Evolutionary conservation across 164 flowering plant species (phyloP), one percentile per base, ranked within the genome.

Genomic region (Cinnamomum chago): DNA sequence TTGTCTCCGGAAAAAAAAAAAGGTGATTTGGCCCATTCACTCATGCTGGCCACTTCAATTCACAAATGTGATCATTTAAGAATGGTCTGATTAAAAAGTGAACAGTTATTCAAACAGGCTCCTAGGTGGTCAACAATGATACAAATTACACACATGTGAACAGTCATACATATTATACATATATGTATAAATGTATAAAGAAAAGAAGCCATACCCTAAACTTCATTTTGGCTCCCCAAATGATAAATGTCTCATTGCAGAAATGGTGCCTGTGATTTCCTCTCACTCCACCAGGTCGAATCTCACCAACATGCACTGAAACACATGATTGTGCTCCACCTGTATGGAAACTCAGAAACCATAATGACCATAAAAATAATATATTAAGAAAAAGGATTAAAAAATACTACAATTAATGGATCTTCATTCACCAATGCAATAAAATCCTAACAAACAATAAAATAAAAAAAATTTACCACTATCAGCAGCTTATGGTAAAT

Each of bases 171-270:
- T 50, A 67, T 0, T 25, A 67, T 25, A 11, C n/a, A 27, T 25
- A 67, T 28, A 30, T 24, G 13, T 0, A 58, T 58, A n/a, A n/a
- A 40, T 40, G 47, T 27, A 9, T 18, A 2, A 76, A 62, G 52
- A 50, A 76, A 52, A 51, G 18, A 70, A 18, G 13, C 12, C 84
- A 65, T 84, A 92, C 97, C 89, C 98, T 86, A 58, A 90, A 89
- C 73, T 77, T 82, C 5, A 90, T 89, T 75, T 73, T 82, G 65
- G 97, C 97, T 1, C 98, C 98, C 97, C 98, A 92, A 70, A 95
- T 86, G 76, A 95, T 66, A 81, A 95, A 90, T 5, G 97, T 95
- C 87, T 95, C 99, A 55, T 93, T 92, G 80, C 93, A 88, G n/a
- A 82, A 79, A 77, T 88, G 73, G 77, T 95, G 98, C 65, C 98